These are phyloP conservation scores for Spongispora temasekensis DNA, from an alignment of 1,284 basidiomycete species.

Conservation along the genomic window DNA sequence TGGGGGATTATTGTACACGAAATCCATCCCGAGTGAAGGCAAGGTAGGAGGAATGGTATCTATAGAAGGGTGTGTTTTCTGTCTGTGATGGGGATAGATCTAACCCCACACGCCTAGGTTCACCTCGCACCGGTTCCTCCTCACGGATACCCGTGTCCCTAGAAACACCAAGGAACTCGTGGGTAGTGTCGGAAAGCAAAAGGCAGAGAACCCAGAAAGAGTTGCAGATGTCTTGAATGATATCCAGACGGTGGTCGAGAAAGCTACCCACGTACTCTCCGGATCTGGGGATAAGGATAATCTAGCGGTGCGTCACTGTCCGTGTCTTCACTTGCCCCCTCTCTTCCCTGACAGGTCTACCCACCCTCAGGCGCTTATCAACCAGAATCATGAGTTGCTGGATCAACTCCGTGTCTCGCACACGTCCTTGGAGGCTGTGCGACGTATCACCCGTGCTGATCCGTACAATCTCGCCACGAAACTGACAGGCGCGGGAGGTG, in stretches of 20 bases:
- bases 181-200: constrained; percentile 80
- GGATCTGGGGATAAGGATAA: constrained; percentile 40
- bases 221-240: constrained; percentile 73
- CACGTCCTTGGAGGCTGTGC: constrained; percentile 83
- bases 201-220: constrained; percentile 74
- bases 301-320: constrained; percentile 54
- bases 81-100: constrained; percentile 7
- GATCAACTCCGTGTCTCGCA: constrained; percentile 94
- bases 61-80: constrained; percentile 73
- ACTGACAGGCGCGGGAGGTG: constrained; percentile 98
- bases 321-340: background rate
- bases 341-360: constrained; percentile 8
- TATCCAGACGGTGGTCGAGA: constrained; percentile 83
- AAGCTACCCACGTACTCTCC: constrained; percentile 74
- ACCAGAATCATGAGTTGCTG: constrained; percentile 88
- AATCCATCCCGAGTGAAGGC: constrained; percentile 65
- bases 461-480: constrained; percentile 88
- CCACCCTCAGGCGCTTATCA: constrained; percentile 67
- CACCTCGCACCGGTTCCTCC: constrained; percentile 74
- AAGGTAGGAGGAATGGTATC: constrained; percentile 80
- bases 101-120: constrained; percentile 45
- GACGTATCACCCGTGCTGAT: constrained; percentile 60
- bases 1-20: constrained; percentile 90
- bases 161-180: constrained; percentile 96
- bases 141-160: constrained; percentile 92